Evolutionary conservation across 306 rosid genomes (phyloP).

Genomic region (Luffa acutangula): DNA sequence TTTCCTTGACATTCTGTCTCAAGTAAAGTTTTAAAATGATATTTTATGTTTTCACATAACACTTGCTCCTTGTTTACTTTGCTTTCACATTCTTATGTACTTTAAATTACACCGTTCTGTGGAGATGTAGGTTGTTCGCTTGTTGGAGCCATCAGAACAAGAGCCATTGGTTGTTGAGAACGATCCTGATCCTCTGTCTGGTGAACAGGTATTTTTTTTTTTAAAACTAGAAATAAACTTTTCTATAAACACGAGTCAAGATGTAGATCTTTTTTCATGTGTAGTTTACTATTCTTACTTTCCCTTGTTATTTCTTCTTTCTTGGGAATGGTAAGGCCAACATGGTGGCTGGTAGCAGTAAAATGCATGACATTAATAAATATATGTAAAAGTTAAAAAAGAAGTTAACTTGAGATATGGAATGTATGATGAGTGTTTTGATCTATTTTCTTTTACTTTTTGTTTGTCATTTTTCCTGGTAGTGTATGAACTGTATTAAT

Average conservation of each 20-base stretch:
- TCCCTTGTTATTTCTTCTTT: background rate
- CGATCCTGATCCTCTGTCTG: slow-evolving; percentile 70
- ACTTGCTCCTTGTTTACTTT: background rate
- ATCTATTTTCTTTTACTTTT: background rate
- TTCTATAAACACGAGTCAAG: background rate
- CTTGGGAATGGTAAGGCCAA: background rate
- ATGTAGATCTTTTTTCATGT: background rate
- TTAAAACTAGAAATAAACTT: background rate
- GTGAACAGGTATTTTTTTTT: slow-evolving; percentile 69
- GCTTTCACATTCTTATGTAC: background rate
- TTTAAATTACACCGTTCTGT: background rate
- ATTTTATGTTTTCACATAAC: background rate
- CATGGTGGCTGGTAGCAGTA: background rate
- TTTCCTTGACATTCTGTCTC: background rate
- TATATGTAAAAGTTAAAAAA: background rate
- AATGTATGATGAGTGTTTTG: background rate
- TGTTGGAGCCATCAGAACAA: slow-evolving; percentile 48
- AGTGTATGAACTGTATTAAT: background rate
- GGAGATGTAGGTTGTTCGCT: slow-evolving; percentile 32
- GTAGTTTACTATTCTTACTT: background rate
- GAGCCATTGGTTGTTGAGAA: slow-evolving; percentile 79
- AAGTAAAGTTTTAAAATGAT: background rate
- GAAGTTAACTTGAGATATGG: background rate
- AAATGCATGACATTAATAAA: background rate
- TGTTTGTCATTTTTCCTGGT: background rate